Evolutionary conservation across 768 basidiomycete species (phyloP), one percentile per base, ranked within the genome.

Genomic region (Naganishia vishniacii): DNA sequence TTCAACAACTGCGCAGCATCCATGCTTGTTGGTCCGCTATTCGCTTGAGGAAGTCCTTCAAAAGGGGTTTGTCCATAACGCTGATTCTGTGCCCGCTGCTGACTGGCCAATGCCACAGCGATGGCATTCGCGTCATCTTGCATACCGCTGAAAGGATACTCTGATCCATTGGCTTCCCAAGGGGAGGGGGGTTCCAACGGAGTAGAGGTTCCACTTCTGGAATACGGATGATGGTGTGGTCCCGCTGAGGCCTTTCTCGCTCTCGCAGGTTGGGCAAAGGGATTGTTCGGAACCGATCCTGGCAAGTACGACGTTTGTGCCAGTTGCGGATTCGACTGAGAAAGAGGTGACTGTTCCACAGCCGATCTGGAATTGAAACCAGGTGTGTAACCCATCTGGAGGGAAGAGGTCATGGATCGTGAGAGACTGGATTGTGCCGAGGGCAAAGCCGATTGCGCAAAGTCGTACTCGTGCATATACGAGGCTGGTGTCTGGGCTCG

Each of bases 161-260:
- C 40, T 4, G 40, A 31, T 34, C 62, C 62, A 12, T 51, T 53
- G n/a, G 56, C 31, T 29, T 51, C 62, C 62, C 62, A 63, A 25
- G 62, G 62, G 4, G 62, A 63, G 9, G 62, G 62, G 18, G 62
- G 62, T 63, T 63, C 62, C 41, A 42, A 31, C 25, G 62, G 62
- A 12, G 62, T 63, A 3, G 62, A 44, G 1, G 62, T 44, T 23
- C 62, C 62, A 51, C 62, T 63, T n/a, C 62, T 48, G n/a, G 48
- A 53, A 34, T 63, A 63, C 9, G 62, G 62, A 51, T 63, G 62
- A 63, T 63, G 62, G 31, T 45, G 46, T 8, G 48, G 61, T 28
- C 37, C 44, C 15, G 34, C 23, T 28, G 62, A 63, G 31, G 44
- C 62, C 42, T 56, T 51, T 56, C 62, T 42, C 7, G 48, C 40